Base-by-base conservation (phyloP, 208 protist species). In the Leishmania turanica region DNA sequence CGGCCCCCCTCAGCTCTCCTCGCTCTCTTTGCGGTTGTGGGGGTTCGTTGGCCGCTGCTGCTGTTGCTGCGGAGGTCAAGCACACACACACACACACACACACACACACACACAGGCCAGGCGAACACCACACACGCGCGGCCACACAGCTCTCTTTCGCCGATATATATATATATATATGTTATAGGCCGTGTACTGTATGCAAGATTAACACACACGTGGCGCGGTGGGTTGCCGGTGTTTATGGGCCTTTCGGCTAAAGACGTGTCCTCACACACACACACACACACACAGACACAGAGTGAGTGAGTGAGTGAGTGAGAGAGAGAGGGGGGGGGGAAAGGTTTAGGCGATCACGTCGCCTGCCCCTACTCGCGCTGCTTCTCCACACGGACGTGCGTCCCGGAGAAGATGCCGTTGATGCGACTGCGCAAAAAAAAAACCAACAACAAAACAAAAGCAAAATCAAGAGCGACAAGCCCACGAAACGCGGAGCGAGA, bases 221-320 rank as follows among this genome's bases (percentile, higher is more conserved):
- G 3, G 42, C 42, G 42, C 42, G 42, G 42, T 47, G 42, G 42
- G 2, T 0, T 47, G 42, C 42, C 9, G 42, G 42, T 9, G 42
- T 47, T 47, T 47, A 47, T 47, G 42, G 42, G 42, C 42, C 42
- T 7, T 47, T 9, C 6, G 42, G 42, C 6, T 7, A 47, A 7
- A 47, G 42, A 47, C 42, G 42, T 47, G 42, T 9, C 42, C 42
- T 47, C 65, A 11, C 45, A 11, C 45, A 47, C 45, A 47, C 45
- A 47, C 37, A 37, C 37, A 37, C 37, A 37, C 37, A 37, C 37
- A 37, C 37, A 68, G 42, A 82, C 34, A 64, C 7, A 81, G 76
- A 78, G 24, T 66, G 37, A 45, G 68, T 21, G 76, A 78, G 24
- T 66, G 37, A 45, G 68, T 21, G 58, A 64, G 58, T 40, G 42